These are phyloP conservation scores for Xylaria flabelliformis DNA, from an alignment of 495 filamentous ascomycete genomes.

Conservation along the genomic window DNA sequence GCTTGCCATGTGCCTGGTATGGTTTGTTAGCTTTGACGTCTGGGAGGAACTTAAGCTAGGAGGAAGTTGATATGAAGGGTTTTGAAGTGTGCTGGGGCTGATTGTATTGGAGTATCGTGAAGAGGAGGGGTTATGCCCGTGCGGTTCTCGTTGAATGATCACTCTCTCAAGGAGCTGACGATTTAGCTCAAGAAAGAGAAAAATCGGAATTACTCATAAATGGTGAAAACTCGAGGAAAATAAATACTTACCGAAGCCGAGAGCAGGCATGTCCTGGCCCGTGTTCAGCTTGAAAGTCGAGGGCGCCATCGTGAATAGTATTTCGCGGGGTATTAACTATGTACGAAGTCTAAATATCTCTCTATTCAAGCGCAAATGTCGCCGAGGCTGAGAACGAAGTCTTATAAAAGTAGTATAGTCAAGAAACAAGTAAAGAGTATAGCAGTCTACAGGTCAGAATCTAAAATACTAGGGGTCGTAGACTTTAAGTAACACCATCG, in stretches of 20 bases:
- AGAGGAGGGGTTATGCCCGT: neutral
- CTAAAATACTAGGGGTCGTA: neutral
- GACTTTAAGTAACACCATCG: slow-evolving; percentile 14
- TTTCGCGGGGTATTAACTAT: neutral
- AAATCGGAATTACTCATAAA: neutral
- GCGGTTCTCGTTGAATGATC: neutral
- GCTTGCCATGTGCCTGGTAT: slow-evolving; percentile 75
- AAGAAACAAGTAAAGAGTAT: neutral
- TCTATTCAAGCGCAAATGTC: neutral
- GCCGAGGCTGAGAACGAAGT: neutral
- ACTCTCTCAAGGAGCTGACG: neutral
- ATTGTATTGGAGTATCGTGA: neutral
- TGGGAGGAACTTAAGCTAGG: neutral
- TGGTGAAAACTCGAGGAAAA: slow-evolving; percentile 9
- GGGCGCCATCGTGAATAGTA: slow-evolving; percentile 50
- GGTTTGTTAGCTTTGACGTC: slow-evolving; percentile 5
- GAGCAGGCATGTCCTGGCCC: slow-evolving; percentile 74
- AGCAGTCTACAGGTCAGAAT: neutral
- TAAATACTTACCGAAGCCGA: slow-evolving; percentile 68
- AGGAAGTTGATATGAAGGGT: neutral
- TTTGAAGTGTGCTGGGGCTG: neutral
- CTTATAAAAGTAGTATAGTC: neutral
- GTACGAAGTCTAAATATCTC: neutral
- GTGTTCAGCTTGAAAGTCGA: slow-evolving; percentile 75
- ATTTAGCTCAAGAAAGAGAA: neutral